phyloP scores from a whole-genome alignment of 148 eudicot genomes.

The Camellia sinensis region DNA sequence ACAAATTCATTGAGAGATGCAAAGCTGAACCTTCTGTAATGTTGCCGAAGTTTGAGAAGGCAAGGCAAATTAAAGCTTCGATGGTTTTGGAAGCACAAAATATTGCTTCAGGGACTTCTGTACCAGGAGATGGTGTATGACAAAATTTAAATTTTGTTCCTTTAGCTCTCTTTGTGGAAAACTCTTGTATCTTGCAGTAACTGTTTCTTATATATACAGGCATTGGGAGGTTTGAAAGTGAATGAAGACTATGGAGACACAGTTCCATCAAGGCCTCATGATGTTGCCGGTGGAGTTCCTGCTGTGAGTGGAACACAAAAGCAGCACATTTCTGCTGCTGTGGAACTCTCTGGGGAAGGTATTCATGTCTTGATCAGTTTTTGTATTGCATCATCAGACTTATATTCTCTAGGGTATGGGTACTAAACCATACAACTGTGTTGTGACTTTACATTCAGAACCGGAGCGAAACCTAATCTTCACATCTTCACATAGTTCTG shows the following conservation, averaged over 20 bases:
- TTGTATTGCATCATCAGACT: neutral
- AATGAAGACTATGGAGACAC: constrained; percentile 78
- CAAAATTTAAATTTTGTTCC: neutral
- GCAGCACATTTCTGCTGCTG: constrained; percentile 32
- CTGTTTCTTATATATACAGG: constrained; percentile 22
- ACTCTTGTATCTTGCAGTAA: constrained; percentile 1
- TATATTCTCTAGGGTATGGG: neutral
- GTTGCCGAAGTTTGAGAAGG: constrained; percentile 84
- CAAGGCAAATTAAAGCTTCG: constrained; percentile 64
- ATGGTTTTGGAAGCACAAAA: constrained; percentile 71
- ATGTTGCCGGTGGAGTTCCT: constrained; percentile 33
- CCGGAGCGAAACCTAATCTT: neutral
- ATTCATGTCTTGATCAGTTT: constrained; percentile 9
- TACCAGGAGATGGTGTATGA: constrained; percentile 52
- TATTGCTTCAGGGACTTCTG: constrained; percentile 45
- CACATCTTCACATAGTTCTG: neutral
- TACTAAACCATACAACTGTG: neutral
- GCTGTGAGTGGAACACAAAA: constrained; percentile 30
- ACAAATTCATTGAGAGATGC: constrained; percentile 95
- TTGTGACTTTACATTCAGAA: neutral
- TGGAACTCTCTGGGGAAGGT: constrained; percentile 59
- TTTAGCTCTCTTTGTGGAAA: neutral
- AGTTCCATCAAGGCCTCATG: constrained; percentile 73
- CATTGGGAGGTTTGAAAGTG: constrained; percentile 46
- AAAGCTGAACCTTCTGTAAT: constrained; percentile 74